Base-by-base conservation (phyloP, 2,329 filamentous ascomycete species). In the Talaromyces piceae region DNA sequence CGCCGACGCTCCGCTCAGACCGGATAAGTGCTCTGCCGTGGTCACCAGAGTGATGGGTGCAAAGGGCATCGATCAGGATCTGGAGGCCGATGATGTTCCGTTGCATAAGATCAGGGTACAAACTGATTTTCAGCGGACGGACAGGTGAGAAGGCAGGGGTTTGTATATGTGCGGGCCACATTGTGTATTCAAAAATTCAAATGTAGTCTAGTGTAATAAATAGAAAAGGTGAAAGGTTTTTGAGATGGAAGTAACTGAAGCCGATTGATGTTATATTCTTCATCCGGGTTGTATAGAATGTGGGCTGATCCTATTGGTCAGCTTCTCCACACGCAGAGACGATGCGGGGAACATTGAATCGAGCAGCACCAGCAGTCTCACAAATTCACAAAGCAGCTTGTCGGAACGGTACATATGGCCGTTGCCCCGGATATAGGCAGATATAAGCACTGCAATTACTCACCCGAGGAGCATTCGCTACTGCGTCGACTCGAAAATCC, bases 41-140 rank as follows among this genome's bases (percentile, higher is more conserved):
- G 57, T 53, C 33, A 61, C 59, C 18, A 56, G 55, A 16, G 59
- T 60, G 33, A 37, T 51, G 13, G 41, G 53, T n/a, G 25, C 26
- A 45, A 30, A 43, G 16, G 47, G 31, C 23, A 31, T 39, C 23
- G 20, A 46, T 12, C 50, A 55, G 43, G 47, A 48, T 22, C 39
- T 55, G 37, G 55, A 47, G 20, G 46, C 28, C 26, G 58, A 60
- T 53, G 56, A 60, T 27, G 52, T 60, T 56, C 57, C 58, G 1
- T 39, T 60, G 53, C 52, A 55, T 47, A 54, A 51, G n/a, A 60
- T 60, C 13, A 52, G 57, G 3, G 56, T 60, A 30, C 54, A 57
- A n/a, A 56, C 50, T 30, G 58, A 59, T 5, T 58, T 57, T 47
- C 47, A 50, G 18, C 55, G 47, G 37, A 31, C 6, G 30, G 47